Evolutionary conservation across 352 stramenopile species (phyloP), one percentile per base, ranked within the genome.

Genomic region (Halophytophthora polymorphica): DNA sequence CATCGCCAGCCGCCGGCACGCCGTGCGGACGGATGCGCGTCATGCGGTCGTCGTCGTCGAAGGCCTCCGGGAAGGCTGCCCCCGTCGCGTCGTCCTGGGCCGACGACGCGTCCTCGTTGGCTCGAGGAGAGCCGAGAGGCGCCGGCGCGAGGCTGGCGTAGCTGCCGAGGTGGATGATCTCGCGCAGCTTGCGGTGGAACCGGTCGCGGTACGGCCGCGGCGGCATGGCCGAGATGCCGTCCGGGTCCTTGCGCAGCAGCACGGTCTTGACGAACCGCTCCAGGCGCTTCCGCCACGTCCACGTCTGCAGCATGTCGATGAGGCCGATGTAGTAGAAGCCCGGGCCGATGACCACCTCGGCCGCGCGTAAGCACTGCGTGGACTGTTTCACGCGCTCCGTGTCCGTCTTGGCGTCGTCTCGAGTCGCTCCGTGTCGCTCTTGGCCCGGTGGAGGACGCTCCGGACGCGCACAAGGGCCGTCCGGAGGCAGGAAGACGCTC

Each of bases 301-400:
- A 95, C 19, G 73, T 86, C 60, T 95, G 85, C 41, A 95, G 35
- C 35, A 95, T 94, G 50, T 95, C 85, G 53, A 95, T 94, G 13
- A 95, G 42, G 2, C 85, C 84, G 22, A 95, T 86, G 68, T 93
- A 95, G 55, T 93, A 95, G 48, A 90, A 86, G 0, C 82, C 80
- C 3, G 85, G 83, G 0, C 81, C 83, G 35, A 92, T 86, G 17
- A 95, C 81, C 18, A 93, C 79, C 31, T 92, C 79, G 5, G 74
- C 75, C 19, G 78, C 81, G 5, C 71, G 77, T 10, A 95, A 50
- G 50, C 76, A 82, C 42, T 73, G 64, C 8, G 70, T 70, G 10
- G 77, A 89, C 47, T 90, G 77, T 52, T 88, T 88, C 23, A 73
- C 52, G 15, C 68, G 59, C 11, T 50, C 53, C 7, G 18, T 38